phyloP scores from a whole-genome alignment of 441 rosid species.

The Brassica balearica region DNA sequence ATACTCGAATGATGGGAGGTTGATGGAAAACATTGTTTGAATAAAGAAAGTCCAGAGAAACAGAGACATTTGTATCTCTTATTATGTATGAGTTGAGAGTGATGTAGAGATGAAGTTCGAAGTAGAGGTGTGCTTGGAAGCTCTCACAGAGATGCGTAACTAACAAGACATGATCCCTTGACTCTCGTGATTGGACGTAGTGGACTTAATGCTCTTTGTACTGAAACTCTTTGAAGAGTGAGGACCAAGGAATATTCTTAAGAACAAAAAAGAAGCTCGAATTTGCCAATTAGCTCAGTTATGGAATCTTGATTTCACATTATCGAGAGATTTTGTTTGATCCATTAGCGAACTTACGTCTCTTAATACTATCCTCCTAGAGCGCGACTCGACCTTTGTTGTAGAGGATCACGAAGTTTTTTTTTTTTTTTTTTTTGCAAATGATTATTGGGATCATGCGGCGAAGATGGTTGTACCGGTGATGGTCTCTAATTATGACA shows the following conservation, averaged over 20 bases:
- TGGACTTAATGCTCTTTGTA: background rate
- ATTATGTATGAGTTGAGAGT: background rate
- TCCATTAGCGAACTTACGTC: background rate
- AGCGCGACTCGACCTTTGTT: conserved; percentile 6
- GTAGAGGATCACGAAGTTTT: background rate
- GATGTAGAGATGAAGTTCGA: background rate
- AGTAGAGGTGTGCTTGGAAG: no score
- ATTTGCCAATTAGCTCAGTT: background rate
- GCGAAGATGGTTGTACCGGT: conserved; percentile 2
- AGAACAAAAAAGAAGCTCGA: background rate
- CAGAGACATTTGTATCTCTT: background rate
- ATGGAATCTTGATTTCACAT: background rate
- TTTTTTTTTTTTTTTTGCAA: background rate
- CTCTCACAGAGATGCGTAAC: background rate
- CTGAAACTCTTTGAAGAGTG: background rate
- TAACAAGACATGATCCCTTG: background rate
- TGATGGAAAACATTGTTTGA: background rate
- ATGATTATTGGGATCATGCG: background rate
- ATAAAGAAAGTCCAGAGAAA: background rate
- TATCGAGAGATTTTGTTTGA: background rate
- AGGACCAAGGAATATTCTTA: background rate
- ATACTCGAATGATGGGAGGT: background rate
- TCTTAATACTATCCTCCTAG: background rate
- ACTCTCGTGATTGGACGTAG: background rate
- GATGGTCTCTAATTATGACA: background rate